phyloP scores from a whole-genome alignment of 2,329 filamentous ascomycete genomes.

The Talaromyces sp. region DNA sequence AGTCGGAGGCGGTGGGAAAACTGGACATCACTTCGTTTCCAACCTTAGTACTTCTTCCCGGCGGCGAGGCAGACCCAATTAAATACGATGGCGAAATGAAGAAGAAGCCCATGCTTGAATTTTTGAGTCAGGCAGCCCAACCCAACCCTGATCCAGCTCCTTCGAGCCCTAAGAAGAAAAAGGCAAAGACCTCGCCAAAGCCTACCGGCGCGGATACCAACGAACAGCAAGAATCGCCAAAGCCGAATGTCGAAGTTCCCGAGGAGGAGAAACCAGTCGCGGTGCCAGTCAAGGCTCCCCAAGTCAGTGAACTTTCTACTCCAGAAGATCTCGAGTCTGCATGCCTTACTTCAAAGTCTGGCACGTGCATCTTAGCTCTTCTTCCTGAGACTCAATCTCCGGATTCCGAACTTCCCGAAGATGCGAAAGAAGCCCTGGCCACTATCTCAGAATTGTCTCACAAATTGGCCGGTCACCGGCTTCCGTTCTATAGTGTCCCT shows the following conservation, averaged over 20 bases:
- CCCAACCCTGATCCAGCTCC: slow-evolving; percentile 73
- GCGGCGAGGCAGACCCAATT: slow-evolving; percentile 57
- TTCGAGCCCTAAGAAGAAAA: slow-evolving; percentile 25
- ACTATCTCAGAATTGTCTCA: slow-evolving; percentile 67
- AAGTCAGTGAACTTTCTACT: slow-evolving; percentile 61
- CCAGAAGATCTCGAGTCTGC: slow-evolving; percentile 59
- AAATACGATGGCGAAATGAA: slow-evolving; percentile 78
- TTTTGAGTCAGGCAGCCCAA: slow-evolving; percentile 69
- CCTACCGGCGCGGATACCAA: slow-evolving; percentile 29
- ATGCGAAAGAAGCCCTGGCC: slow-evolving; percentile 49
- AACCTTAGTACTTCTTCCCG: slow-evolving; percentile 71
- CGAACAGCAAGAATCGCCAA: slow-evolving; percentile 50
- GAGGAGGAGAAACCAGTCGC: slow-evolving; percentile 33
- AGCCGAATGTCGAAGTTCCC: slow-evolving; percentile 40
- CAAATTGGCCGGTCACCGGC: slow-evolving; percentile 62
- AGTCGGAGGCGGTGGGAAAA: slow-evolving; percentile 61
- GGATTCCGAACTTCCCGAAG: slow-evolving; percentile 40
- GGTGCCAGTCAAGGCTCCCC: slow-evolving; percentile 52
- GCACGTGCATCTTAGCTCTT: slow-evolving; percentile 76
- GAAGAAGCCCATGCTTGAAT: slow-evolving; percentile 73
- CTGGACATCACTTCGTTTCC: slow-evolving; percentile 78
- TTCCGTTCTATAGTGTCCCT: slow-evolving; percentile 77
- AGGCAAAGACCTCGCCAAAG: slow-evolving; percentile 29
- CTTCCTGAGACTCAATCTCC: slow-evolving; percentile 51
- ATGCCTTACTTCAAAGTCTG: slow-evolving; percentile 70